Percentiles rank a stretch among this genome's conserved stretches.
Evolutionary conservation across 2,329 filamentous ascomycete genomes (phyloP).

Genomic region (Curvularia spicifera): DNA sequence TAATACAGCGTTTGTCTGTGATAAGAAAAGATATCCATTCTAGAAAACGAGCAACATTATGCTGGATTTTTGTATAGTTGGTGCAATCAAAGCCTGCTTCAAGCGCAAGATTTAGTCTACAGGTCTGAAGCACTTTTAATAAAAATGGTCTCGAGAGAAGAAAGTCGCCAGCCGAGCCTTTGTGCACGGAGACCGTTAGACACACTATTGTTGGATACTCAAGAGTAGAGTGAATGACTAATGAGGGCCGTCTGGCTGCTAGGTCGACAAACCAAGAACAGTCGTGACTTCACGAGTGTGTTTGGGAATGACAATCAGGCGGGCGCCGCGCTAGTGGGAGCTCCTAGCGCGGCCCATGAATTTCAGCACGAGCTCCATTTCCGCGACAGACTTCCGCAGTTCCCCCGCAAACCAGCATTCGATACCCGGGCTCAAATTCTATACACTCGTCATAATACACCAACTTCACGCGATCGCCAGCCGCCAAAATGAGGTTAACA

Average conservation of each 20-base stretch:
- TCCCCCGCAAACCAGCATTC: slow-evolving; percentile 1
- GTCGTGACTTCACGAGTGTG: neutral
- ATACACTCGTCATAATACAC: neutral
- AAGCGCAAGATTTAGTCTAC: no score
- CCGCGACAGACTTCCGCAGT: slow-evolving; percentile 9
- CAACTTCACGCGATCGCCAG: neutral
- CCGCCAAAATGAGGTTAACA: slow-evolving; percentile 82
- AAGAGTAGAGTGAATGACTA: neutral
- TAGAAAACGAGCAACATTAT: no score
- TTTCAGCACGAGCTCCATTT: slow-evolving; percentile 16
- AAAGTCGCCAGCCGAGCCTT: no score
- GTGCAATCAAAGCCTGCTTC: no score
- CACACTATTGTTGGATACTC: no score
- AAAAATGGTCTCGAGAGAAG: no score
- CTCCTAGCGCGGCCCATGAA: slow-evolving; percentile 16
- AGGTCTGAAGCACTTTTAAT: no score
- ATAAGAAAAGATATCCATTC: neutral
- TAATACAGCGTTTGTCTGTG: no score
- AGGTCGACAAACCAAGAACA: neutral
- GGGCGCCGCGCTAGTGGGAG: slow-evolving; percentile 12
- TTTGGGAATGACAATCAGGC: neutral
- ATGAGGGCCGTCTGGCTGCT: neutral
- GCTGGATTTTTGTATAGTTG: no score
- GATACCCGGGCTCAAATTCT: neutral
- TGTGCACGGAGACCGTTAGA: no score